phyloP scores from a whole-genome alignment of 192 early-diverging fungal species.

The Linnemannia zychae region DNA sequence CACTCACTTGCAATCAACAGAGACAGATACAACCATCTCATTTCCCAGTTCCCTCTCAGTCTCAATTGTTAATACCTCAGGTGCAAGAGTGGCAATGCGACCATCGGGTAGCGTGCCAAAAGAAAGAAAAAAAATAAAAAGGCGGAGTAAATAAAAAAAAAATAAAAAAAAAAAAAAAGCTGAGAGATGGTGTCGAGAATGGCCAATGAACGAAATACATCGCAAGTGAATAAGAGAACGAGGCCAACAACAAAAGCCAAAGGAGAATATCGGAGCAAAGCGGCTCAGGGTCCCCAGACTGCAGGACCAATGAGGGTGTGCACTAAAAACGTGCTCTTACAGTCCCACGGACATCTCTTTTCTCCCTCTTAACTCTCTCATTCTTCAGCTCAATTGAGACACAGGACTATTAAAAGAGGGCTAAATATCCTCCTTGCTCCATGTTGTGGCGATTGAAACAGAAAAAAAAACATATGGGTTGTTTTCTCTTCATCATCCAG shows the following conservation, averaged over 20 bases:
- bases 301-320: constrained; percentile 11
- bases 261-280: constrained; percentile 24
- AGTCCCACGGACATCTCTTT: not conserved
- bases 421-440: no score
- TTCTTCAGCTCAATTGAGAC: not conserved
- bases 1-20: not conserved
- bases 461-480: not conserved
- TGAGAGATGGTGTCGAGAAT: not conserved
- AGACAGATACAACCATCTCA: not conserved
- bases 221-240: not conserved
- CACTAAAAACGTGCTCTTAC: constrained; percentile 15
- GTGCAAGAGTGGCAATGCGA: not conserved
- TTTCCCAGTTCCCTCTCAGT: not conserved
- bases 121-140: not conserved
- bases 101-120: not conserved
- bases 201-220: constrained; percentile 4
- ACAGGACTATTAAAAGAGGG: no score
- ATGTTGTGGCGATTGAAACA: no score
- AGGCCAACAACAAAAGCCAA: not conserved
- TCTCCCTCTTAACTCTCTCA: not conserved
- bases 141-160: constrained; percentile 3
- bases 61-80: not conserved
- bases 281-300: constrained; percentile 29
- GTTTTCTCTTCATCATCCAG: not conserved
- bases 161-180: not conserved